phyloP scores from a whole-genome alignment of 1,284 basidiomycete genomes.

The Puccinia polysora region DNA sequence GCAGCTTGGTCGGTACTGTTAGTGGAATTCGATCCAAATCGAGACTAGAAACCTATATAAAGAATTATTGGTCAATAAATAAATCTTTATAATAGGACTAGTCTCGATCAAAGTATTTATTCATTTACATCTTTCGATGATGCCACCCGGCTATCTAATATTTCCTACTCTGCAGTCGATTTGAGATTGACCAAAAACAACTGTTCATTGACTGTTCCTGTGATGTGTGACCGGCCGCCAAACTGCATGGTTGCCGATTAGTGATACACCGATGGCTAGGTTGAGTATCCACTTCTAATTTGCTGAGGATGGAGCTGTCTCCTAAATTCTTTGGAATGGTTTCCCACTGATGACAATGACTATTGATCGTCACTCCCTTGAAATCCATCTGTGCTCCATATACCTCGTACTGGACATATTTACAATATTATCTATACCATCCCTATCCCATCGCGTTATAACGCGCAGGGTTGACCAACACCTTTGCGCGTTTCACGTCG shows the following conservation, averaged over 20 bases:
- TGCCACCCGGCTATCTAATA: background rate
- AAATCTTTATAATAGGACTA: no score
- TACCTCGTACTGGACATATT: no score
- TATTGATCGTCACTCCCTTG: no score
- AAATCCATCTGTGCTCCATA: no score
- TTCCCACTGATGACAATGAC: background rate
- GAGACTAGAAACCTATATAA: no score
- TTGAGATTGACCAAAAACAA: background rate
- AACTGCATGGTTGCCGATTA: no score
- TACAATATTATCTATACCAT: background rate
- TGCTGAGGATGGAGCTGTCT: no score
- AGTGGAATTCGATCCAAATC: background rate
- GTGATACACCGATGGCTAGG: conserved; percentile 11
- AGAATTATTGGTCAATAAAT: no score
- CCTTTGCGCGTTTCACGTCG: conserved; percentile 35
- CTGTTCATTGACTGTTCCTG: background rate
- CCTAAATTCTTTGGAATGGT: background rate
- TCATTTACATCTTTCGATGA: background rate
- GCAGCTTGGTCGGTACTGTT: conserved; percentile 16
- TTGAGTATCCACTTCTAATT: background rate
- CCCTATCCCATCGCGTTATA: background rate
- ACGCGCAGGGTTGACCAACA: conserved; percentile 18
- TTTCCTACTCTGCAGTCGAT: background rate
- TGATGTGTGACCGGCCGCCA: background rate
- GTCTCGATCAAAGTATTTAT: background rate